Conservation (phyloP, 2,329 filamentous ascomycete species). For the Ophiocordyceps robertsii region DNA sequence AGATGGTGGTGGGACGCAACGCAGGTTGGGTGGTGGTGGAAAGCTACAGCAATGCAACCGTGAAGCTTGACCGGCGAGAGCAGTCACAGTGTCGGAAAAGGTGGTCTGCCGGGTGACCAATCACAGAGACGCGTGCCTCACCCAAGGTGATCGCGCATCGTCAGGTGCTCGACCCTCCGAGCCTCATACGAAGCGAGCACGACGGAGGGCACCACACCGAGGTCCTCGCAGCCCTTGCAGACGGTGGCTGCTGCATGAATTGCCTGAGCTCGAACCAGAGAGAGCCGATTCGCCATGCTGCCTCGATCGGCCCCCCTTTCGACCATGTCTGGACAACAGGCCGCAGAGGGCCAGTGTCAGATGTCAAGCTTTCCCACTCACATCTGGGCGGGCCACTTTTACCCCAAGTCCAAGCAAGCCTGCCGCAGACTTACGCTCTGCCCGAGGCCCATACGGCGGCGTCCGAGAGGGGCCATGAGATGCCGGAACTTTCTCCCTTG, state of each 20-base stretch:
- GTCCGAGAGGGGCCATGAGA: too few relatives aligned
- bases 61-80: constrained; percentile 1
- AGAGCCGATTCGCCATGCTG: background rate
- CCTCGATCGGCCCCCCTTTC: too few relatives aligned
- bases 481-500: too few relatives aligned
- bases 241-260: background rate
- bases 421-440: too few relatives aligned
- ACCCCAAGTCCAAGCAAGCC: too few relatives aligned
- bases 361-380: too few relatives aligned
- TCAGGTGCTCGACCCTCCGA: background rate
- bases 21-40: constrained; percentile 2
- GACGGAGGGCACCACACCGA: background rate
- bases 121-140: background rate
- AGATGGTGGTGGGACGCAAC: constrained; percentile 2
- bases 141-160: background rate
- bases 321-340: too few relatives aligned
- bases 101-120: background rate
- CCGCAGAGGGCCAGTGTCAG: too few relatives aligned
- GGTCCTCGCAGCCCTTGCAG: background rate
- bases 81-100: background rate
- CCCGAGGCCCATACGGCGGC: too few relatives aligned
- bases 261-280: background rate
- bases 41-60: constrained; percentile 6
- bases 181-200: background rate
- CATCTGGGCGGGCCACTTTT: too few relatives aligned